Base-by-base conservation (phyloP, 306 rosid species). In the Glycine soja region DNA sequence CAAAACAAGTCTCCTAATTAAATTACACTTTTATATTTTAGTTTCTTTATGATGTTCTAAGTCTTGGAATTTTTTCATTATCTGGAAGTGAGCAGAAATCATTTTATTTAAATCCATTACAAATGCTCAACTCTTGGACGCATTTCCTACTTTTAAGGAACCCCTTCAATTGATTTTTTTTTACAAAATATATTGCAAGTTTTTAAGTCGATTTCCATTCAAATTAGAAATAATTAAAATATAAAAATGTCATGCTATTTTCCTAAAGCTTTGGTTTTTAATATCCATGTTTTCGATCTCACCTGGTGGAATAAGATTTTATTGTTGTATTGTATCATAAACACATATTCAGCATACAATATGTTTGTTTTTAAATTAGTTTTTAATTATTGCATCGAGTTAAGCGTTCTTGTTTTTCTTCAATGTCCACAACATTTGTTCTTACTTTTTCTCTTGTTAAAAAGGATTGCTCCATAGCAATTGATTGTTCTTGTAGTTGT, bases 21-120 rank as follows among this genome's bases (percentile, higher is more conserved):
- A n/a, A 62, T 59, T 10, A 15, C 75, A 75, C 19, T 61, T 57
- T 34, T 47, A 70, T 61, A 52, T 75, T 69, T 46, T 30, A 70
- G 57, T 72, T 75, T 69, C 70, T 58, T 54, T 56, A 70, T 52
- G 40, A 58, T 57, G 10, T 40, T 56, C 38, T 16, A 63, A 24
- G 9, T 56, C 36, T 30, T 66, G 32, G 66, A 78, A 14, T 13
- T 50, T 72, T 48, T 45, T n/a, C 71, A 34, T 75, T 72, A 30
- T 47, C 63, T 34, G 4, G 3, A 34, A 61, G 57, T 45, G 65
- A 38, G 34, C 45, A 38, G 59, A 58, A 18, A 52, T 52, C 0
- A 1, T 74, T 51, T 43, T 51, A 63, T 63, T 51, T 58, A 53
- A 74, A 53, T 74, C 56, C 45, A 81, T 43, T 54, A 10, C 56